Evolutionary conservation across 176 grass and related monocot genomes (phyloP), one percentile per base, ranked within the genome.

Genomic region (Tuctoria greenei): DNA sequence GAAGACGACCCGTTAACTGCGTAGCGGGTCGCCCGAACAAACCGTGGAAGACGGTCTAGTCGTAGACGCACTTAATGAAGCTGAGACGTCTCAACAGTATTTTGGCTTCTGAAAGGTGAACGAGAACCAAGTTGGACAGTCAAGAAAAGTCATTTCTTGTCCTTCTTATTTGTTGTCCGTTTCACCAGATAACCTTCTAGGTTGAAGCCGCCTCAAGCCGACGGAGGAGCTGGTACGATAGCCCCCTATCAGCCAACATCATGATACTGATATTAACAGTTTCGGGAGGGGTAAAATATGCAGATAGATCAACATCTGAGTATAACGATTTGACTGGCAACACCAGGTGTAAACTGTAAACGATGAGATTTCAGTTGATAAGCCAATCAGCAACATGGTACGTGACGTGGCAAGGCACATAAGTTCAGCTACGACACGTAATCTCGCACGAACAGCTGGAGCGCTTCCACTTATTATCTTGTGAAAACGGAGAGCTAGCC

Each of bases 361-460:
- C 12, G 78, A n/a, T 64, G n/a, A n/a, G n/a, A n/a, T n/a, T n/a
- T n/a, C 55, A 28, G 16, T 61, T 67, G 72, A 72, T 50, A 81
- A 50, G 67, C 61, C 71, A 64, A 46, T 38, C 61, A 23, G 73
- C 28, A 81, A 25, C 41, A 75, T 17, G 9, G n/a, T 39, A 62
- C 44, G 17, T 50, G 66, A 72, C 72, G 46, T 82, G 79, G 79
- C 84, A 56, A 24, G 66, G 31, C 59, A 8, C 8, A 72, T 67
- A 39, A 78, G 38, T 25, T 58, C 60, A 18, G 61, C 11, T 60
- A 47, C 5, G 49, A 77, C 35, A 76, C 71, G 57, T 16, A 71
- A 65, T 55, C 57, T 55, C 65, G 21, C 6, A 18, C 16, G 72
- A 36, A 40, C 18, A 17, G 14, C 45, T 8, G 24, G 73, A 82